Evolutionary conservation across 108 stramenopile species (phyloP).

Genomic region (Conticribra weissflogii): DNA sequence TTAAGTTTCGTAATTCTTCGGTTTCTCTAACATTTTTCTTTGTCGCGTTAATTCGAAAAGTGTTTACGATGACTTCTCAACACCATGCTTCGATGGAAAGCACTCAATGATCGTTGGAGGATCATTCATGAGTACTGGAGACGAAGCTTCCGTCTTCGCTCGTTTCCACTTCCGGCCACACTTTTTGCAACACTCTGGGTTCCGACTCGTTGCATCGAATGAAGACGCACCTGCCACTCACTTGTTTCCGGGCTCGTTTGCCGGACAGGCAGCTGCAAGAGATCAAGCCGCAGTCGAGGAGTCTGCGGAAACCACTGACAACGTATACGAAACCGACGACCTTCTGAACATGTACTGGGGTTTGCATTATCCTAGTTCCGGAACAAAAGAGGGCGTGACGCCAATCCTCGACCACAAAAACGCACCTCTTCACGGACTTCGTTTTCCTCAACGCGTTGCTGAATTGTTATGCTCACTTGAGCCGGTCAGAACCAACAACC

Average conservation of each 20-base stretch:
- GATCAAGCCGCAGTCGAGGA: slow-evolving; percentile 13
- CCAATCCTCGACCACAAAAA: slow-evolving; percentile 67
- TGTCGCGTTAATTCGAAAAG: neutral
- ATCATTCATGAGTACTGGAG: slow-evolving; percentile 91
- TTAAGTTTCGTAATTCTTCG: neutral
- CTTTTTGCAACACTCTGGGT: slow-evolving; percentile 94
- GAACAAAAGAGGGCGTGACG: slow-evolving; percentile 52
- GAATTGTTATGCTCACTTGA: slow-evolving; percentile 53
- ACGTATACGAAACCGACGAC: slow-evolving; percentile 79
- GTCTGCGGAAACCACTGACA: slow-evolving; percentile 16
- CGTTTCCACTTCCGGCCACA: slow-evolving; percentile 96
- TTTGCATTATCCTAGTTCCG: slow-evolving; percentile 75
- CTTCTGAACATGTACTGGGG: slow-evolving; percentile 81
- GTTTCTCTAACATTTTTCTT: neutral
- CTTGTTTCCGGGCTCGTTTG: slow-evolving; percentile 75
- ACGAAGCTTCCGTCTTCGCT: slow-evolving; percentile 90
- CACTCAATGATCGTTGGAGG: slow-evolving; percentile 95
- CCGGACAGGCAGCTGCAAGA: slow-evolving; percentile 64
- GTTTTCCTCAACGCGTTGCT: slow-evolving; percentile 79
- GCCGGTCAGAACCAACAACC: slow-evolving; percentile 56
- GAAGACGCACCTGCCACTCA: slow-evolving; percentile 79
- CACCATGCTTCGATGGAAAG: slow-evolving; percentile 96
- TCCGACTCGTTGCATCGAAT: slow-evolving; percentile 84
- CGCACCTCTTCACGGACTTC: slow-evolving; percentile 63
- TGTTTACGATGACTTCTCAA: slow-evolving; percentile 92